Evolutionary conservation across 352 stramenopile species (phyloP).

Genomic region (Saprolegnia diclina): DNA sequence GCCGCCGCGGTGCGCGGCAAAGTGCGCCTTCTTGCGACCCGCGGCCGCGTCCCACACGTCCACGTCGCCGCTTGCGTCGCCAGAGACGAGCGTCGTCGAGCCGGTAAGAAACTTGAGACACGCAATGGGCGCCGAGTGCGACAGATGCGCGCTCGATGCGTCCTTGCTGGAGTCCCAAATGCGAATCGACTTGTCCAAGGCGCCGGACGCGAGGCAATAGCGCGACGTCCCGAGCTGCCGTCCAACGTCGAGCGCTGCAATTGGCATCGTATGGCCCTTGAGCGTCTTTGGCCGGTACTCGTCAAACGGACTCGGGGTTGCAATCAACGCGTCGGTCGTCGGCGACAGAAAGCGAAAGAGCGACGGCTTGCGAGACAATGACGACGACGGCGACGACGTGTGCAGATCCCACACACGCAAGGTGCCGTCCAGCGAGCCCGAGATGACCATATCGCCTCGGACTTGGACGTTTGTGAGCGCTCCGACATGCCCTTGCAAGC

Average conservation of each 20-base stretch:
- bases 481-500: constrained; percentile 54
- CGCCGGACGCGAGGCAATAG: constrained; percentile 56
- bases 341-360: constrained; percentile 39
- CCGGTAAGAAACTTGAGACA: constrained; percentile 59
- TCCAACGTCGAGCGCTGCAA: constrained; percentile 68
- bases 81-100: constrained; percentile 55
- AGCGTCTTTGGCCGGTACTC: constrained; percentile 42
- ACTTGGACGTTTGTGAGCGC: constrained; percentile 52
- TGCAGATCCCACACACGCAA: constrained; percentile 67
- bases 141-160: constrained; percentile 45
- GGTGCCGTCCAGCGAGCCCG: constrained; percentile 62
- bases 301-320: not conserved
- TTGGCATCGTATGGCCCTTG: constrained; percentile 49
- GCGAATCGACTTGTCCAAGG: constrained; percentile 52
- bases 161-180: constrained; percentile 72
- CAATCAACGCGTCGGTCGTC: not conserved
- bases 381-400: constrained; percentile 41
- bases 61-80: constrained; percentile 46
- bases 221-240: constrained; percentile 56
- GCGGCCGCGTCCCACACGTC: constrained; percentile 64
- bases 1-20: constrained; percentile 48
- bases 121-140: constrained; percentile 40
- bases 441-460: constrained; percentile 56
- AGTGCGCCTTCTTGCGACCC: constrained; percentile 47
- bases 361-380: too few relatives aligned